These are phyloP conservation scores for Globisporangium acanthophoron DNA, from an alignment of 352 stramenopile genomes.

Conservation along the genomic window DNA sequence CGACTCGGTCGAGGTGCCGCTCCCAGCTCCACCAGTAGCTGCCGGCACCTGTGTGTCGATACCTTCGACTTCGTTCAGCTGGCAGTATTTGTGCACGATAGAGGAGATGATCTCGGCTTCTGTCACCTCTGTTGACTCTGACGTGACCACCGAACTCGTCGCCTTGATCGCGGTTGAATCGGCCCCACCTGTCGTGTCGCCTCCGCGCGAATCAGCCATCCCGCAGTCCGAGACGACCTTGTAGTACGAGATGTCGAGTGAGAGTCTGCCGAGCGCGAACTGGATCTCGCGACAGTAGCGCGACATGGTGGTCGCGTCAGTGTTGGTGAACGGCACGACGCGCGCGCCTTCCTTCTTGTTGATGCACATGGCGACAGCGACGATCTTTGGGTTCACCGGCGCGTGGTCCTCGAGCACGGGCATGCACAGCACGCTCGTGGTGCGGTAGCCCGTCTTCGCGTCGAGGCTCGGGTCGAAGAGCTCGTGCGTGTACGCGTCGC, in stretches of 20 bases:
- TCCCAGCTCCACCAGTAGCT: not conserved
- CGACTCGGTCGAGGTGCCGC: not conserved
- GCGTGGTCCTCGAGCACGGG: conserved; percentile 68
- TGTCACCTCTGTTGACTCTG: conserved; percentile 31
- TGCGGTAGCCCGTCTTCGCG: conserved; percentile 67
- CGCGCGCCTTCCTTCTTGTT: conserved; percentile 83
- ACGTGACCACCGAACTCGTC: conserved; percentile 4
- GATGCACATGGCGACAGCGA: conserved; percentile 82
- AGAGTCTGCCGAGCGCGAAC: conserved; percentile 56
- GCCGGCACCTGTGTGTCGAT: conserved; percentile 16
- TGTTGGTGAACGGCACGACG: conserved; percentile 64
- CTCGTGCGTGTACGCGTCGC: conserved; percentile 69
- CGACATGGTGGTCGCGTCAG: conserved; percentile 19
- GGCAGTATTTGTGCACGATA: conserved; percentile 53
- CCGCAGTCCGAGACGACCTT: conserved; percentile 52
- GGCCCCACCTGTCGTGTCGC: too few relatives aligned
- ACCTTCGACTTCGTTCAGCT: conserved; percentile 15
- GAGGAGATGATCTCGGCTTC: conserved; percentile 55
- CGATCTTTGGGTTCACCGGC: conserved; percentile 37
- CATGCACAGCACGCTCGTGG: conserved; percentile 66
- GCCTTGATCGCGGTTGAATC: conserved; percentile 10
- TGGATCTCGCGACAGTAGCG: conserved; percentile 58
- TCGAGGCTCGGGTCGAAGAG: conserved; percentile 68
- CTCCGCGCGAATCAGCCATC: not conserved
- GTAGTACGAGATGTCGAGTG: conserved; percentile 76